phyloP scores from a whole-genome alignment of 2,329 filamentous ascomycete species.

The Aspergillus sp. region DNA sequence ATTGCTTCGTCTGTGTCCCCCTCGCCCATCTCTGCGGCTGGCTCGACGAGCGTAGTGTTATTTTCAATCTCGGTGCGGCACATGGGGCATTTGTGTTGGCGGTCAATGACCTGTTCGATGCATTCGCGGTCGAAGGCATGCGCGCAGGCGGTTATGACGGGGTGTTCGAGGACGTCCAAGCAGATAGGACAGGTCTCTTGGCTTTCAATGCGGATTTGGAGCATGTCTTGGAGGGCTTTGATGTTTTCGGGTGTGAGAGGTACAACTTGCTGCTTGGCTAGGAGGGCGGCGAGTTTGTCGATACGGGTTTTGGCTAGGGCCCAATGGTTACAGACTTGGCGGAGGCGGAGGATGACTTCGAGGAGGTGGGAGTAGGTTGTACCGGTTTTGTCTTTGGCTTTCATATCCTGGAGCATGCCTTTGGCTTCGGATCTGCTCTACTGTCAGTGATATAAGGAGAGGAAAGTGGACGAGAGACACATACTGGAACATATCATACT shows the following conservation, averaged over 20 bases:
- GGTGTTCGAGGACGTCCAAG: conserved; percentile 70
- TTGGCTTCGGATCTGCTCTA: conserved; percentile 68
- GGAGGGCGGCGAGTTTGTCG: conserved; percentile 69
- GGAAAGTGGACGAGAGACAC: conserved; percentile 32
- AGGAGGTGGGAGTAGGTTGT: conserved; percentile 74
- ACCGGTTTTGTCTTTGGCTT: conserved; percentile 50
- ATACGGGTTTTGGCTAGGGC: conserved; percentile 76
- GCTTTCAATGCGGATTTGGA: conserved; percentile 76
- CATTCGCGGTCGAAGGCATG: conserved; percentile 78
- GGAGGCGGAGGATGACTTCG: conserved; percentile 78
- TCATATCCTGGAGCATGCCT: conserved; percentile 68
- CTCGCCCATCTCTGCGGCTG: conserved; percentile 62
- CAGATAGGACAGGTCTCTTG: conserved; percentile 86
- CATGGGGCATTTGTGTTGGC: conserved; percentile 82
- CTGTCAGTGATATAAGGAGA: conserved; percentile 18
- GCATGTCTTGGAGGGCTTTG: conserved; percentile 71
- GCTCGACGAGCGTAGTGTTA: conserved; percentile 66
- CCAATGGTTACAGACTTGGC: conserved; percentile 90
- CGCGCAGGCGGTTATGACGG: conserved; percentile 83
- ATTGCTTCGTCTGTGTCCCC: conserved; percentile 45
- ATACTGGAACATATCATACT: conserved; percentile 74
- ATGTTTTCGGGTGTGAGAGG: conserved; percentile 73
- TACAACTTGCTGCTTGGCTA: conserved; percentile 71
- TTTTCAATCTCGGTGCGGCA: conserved; percentile 72
- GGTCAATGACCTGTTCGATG: conserved; percentile 73